A percentile compares a stretch with the other conserved stretches of the same genome.
These are phyloP conservation scores for Emydomyces testavorans DNA, from an alignment of 2,329 filamentous ascomycete species.

Conservation along the genomic window DNA sequence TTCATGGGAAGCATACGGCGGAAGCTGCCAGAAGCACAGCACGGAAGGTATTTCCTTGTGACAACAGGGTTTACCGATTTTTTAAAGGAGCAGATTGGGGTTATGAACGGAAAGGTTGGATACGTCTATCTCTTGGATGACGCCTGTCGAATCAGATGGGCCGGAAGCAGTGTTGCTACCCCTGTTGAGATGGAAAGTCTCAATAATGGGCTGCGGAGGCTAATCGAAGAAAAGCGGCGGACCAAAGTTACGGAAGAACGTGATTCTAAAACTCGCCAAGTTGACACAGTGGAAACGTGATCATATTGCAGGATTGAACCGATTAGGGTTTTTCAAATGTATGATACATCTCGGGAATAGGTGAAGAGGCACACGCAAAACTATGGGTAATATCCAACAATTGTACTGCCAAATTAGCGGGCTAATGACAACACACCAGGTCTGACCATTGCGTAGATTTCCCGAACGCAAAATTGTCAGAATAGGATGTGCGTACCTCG, in stretches of 20 bases:
- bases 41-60: slow-evolving; percentile 49
- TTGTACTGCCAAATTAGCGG: too few species aligned
- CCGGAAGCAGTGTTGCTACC: slow-evolving; percentile 53
- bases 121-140: slow-evolving; percentile 87
- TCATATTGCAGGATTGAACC: too few species aligned
- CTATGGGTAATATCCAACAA: too few species aligned
- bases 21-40: slow-evolving; percentile 40
- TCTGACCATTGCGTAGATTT: too few species aligned
- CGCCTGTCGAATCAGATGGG: slow-evolving; percentile 86
- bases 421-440: too few species aligned
- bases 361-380: too few species aligned
- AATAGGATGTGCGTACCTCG: too few species aligned
- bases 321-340: too few species aligned
- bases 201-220: slow-evolving; percentile 32
- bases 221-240: slow-evolving; percentile 31
- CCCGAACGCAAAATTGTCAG: too few species aligned
- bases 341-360: too few species aligned
- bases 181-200: slow-evolving; percentile 33
- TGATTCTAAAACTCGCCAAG: too few species aligned
- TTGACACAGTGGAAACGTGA: too few species aligned
- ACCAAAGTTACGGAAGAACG: not conserved
- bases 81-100: slow-evolving; percentile 48
- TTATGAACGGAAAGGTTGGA: slow-evolving; percentile 83
- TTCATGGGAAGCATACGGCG: slow-evolving; percentile 43
- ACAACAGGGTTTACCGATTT: slow-evolving; percentile 45